phyloP scores from a whole-genome alignment of 495 filamentous ascomycete genomes.

The Halenospora varia region DNA sequence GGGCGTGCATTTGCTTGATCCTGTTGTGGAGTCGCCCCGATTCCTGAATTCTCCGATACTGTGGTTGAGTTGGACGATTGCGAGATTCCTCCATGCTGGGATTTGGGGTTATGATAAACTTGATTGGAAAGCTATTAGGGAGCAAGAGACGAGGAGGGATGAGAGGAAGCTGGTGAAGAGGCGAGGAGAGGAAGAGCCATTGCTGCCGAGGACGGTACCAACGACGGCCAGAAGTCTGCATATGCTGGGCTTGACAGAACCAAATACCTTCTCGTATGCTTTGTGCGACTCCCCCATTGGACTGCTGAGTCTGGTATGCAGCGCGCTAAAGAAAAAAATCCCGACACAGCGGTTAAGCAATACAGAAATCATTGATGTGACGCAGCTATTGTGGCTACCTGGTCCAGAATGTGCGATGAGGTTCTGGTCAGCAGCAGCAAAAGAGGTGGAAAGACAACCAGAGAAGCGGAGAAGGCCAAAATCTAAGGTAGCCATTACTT shows the following conservation, averaged over 20 bases:
- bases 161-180: neutral
- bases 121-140: constrained; percentile 27
- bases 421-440: constrained; percentile 39
- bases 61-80: constrained; percentile 41
- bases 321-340: constrained; percentile 30
- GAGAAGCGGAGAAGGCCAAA: neutral
- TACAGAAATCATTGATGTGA: constrained; percentile 40
- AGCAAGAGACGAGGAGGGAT: neutral
- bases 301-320: constrained; percentile 40
- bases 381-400: constrained; percentile 44
- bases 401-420: constrained; percentile 43
- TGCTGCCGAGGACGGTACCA: neutral
- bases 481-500: constrained; percentile 37
- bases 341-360: constrained; percentile 31
- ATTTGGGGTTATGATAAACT: constrained; percentile 36
- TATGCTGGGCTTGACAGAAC: constrained; percentile 32
- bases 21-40: constrained; percentile 32
- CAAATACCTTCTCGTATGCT: constrained; percentile 46
- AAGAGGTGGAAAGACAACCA: constrained; percentile 19
- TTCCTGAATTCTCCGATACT: constrained; percentile 28
- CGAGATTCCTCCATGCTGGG: constrained; percentile 34
- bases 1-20: constrained; percentile 59
- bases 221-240: neutral
- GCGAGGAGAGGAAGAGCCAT: constrained; percentile 2
- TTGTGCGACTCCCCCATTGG: constrained; percentile 51